phyloP scores from a whole-genome alignment of 305 asterid genomes.

The Fraxinus ornus region DNA sequence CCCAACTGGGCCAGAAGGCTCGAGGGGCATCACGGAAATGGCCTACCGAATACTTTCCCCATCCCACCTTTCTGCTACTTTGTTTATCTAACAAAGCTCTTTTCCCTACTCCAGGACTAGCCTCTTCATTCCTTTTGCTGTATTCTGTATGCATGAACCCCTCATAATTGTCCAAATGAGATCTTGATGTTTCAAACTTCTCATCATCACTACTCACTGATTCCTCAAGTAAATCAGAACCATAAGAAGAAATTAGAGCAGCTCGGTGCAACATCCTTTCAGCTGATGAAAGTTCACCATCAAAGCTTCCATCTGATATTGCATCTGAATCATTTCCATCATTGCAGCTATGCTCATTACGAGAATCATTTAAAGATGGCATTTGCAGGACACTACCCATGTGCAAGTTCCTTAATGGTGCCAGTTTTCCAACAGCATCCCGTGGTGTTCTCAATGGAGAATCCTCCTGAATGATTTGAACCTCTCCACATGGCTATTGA shows the following conservation, averaged over 20 bases:
- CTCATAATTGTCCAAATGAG: constrained; percentile 37
- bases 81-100: constrained; percentile 32
- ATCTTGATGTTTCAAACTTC: constrained; percentile 43
- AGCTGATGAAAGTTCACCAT: constrained; percentile 68
- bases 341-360: constrained; percentile 33
- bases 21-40: constrained; percentile 62
- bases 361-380: constrained; percentile 30
- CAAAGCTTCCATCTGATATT: constrained; percentile 86
- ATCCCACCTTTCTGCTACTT: constrained; percentile 30
- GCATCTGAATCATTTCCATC: constrained; percentile 74
- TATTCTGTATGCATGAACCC: constrained; percentile 34
- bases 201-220: constrained; percentile 78
- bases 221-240: constrained; percentile 50
- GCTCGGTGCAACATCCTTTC: constrained; percentile 81
- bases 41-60: constrained; percentile 40
- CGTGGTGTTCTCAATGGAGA: constrained; percentile 75
- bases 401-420: constrained; percentile 51
- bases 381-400: constrained; percentile 19
- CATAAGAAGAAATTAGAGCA: constrained; percentile 51
- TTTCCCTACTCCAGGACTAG: constrained; percentile 30
- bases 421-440: constrained; percentile 75
- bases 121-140: constrained; percentile 36
- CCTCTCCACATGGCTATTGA: constrained; percentile 77
- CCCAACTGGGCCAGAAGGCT: constrained; percentile 97
- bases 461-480: constrained; percentile 83